Evolutionary conservation across 169 alveolate genomes (phyloP).

Genomic region (Plasmodium coatneyi): DNA sequence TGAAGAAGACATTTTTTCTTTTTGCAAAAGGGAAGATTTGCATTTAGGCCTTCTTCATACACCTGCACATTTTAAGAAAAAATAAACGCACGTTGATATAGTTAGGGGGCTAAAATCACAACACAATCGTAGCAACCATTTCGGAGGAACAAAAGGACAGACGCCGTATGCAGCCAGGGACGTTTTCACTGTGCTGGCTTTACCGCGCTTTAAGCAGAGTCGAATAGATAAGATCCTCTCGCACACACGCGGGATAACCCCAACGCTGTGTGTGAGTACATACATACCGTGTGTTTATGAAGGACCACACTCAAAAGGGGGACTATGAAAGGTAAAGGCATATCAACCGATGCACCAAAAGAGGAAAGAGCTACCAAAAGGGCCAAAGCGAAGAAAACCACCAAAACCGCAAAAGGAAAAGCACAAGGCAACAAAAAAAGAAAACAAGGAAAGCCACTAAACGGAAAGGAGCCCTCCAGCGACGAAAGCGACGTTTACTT

Average conservation of each 20-base stretch:
- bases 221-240: not conserved
- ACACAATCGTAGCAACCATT: not conserved
- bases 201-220: not conserved
- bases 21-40: not conserved
- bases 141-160: not conserved
- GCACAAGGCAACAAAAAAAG: not conserved
- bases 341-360: not conserved
- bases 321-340: slow-evolving; percentile 8
- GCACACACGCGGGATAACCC: not conserved
- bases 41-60: not conserved
- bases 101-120: not conserved
- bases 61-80: not conserved
- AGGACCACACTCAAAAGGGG: not conserved
- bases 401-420: not conserved
- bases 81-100: not conserved
- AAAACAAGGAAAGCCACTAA: not conserved
- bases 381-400: not conserved
- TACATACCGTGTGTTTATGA: not conserved
- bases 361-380: not conserved
- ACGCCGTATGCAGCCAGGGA: not conserved
- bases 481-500: slow-evolving; percentile 68
- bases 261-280: not conserved
- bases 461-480: not conserved
- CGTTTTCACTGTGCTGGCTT: not conserved
- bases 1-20: slow-evolving; percentile 2